These are phyloP conservation scores for Aureobasidium leucospermi DNA, from an alignment of 2,329 filamentous ascomycete species.

Conservation along the genomic window DNA sequence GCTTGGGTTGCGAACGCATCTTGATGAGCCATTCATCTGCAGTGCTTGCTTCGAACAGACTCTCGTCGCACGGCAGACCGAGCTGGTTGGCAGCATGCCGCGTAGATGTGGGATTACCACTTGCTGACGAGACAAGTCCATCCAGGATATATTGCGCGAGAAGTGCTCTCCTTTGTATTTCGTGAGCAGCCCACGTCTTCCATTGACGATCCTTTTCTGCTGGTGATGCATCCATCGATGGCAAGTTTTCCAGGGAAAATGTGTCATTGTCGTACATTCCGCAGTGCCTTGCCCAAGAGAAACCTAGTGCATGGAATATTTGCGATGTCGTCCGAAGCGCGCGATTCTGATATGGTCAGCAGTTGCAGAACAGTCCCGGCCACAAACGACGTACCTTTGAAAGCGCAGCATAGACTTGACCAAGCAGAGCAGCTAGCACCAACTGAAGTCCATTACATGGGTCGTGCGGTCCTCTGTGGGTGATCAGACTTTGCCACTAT, in stretches of 20 bases:
- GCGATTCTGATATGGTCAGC: constrained; percentile 26
- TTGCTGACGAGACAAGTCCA: constrained; percentile 38
- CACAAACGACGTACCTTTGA: constrained; percentile 20
- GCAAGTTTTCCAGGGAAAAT: constrained; percentile 29
- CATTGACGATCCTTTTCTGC: constrained; percentile 35
- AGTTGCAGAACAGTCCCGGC: no score
- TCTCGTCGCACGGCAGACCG: constrained; percentile 34
- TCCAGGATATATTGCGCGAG: constrained; percentile 40
- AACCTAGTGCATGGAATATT: constrained; percentile 37
- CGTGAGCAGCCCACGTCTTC: constrained; percentile 36
- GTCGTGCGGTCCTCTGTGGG: constrained; percentile 36
- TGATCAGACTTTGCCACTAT: constrained; percentile 38
- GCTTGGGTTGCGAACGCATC: constrained; percentile 26
- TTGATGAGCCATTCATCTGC: constrained; percentile 34
- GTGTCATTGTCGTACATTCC: constrained; percentile 35
- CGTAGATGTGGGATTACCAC: constrained; percentile 35
- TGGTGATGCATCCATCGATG: constrained; percentile 25
- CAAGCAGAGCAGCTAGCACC: constrained; percentile 36
- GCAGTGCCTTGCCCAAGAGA: constrained; percentile 40
- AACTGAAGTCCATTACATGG: constrained; percentile 38
- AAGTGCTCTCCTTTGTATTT: constrained; percentile 38
- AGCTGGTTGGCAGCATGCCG: constrained; percentile 37
- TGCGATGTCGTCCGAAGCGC: constrained; percentile 38
- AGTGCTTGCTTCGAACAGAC: constrained; percentile 33
- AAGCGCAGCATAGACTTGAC: constrained; percentile 37